phyloP scores from a whole-genome alignment of 2,329 filamentous ascomycete species.

The Curvularia hawaiiensis region DNA sequence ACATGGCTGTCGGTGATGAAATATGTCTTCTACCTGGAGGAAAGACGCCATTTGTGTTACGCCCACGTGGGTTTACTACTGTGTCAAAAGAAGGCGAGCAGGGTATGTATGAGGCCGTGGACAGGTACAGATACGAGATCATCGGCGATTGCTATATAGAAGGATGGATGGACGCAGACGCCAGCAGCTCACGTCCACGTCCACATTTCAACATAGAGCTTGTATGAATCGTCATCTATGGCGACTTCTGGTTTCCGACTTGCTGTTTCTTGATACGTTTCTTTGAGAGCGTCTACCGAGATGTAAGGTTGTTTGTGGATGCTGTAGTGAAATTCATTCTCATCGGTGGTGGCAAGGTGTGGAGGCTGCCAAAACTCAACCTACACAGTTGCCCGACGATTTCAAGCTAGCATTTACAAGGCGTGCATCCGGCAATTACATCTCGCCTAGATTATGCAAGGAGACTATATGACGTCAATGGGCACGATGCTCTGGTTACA shows the following conservation, averaged over 20 bases:
- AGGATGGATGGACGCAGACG: not conserved
- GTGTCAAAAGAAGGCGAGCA: not conserved
- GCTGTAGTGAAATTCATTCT: not conserved
- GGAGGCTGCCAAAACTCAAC: not conserved
- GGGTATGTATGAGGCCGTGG: too few species aligned
- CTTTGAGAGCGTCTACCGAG: not conserved
- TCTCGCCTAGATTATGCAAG: not conserved
- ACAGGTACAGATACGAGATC: not conserved
- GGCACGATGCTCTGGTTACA: not conserved
- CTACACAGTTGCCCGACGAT: not conserved
- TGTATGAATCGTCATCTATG: not conserved
- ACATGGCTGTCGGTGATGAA: slow-evolving; percentile 10
- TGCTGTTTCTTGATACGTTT: not conserved
- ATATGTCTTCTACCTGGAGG: slow-evolving; percentile 17
- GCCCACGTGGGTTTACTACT: not conserved
- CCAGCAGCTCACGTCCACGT: not conserved
- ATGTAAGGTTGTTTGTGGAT: not conserved
- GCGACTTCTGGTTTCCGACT: not conserved
- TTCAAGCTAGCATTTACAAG: not conserved
- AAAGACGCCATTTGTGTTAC: slow-evolving; percentile 19
- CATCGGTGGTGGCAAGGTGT: not conserved
- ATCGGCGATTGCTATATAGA: slow-evolving; percentile 6
- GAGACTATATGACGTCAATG: not conserved
- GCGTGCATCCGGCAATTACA: not conserved
- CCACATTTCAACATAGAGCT: not conserved